Conservation (phyloP, 2,329 filamentous ascomycete species). For the Pseudogymnoascus sp. region DNA sequence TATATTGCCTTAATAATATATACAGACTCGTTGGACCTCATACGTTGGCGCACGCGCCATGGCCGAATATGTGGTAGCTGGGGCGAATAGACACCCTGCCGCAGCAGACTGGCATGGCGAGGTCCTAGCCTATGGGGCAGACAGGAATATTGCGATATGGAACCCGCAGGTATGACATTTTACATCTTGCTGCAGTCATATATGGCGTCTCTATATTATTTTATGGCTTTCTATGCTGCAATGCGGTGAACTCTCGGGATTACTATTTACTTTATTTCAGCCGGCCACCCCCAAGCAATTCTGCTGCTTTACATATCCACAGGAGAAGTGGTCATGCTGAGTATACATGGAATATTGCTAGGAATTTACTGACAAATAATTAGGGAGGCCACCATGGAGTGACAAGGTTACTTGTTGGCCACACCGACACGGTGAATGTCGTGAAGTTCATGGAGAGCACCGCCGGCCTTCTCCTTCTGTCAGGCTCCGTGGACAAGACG, state of each 20-base stretch:
- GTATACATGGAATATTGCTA: background rate
- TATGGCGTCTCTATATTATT: background rate
- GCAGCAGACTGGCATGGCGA: constrained; percentile 79
- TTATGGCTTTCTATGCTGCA: background rate
- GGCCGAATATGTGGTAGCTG: constrained; percentile 43
- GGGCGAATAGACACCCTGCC: constrained; percentile 82
- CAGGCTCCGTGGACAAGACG: constrained; percentile 72
- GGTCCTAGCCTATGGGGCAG: constrained; percentile 78
- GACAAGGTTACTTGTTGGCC: constrained; percentile 59
- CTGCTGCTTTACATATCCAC: background rate
- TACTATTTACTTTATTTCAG: background rate
- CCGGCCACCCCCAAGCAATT: background rate
- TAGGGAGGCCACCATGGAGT: constrained; percentile 46
- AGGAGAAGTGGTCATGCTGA: background rate
- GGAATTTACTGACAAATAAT: constrained; percentile 29
- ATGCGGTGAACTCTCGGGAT: background rate
- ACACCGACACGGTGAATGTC: constrained; percentile 72
- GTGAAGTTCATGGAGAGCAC: constrained; percentile 62
- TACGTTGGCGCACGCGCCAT: background rate
- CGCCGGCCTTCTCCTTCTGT: constrained; percentile 55
- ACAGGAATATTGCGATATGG: constrained; percentile 86
- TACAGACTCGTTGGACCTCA: background rate
- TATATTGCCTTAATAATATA: background rate
- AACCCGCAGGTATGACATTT: constrained; percentile 56
- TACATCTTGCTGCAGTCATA: background rate